A percentile compares a stretch with the other conserved stretches of the same genome.
Conservation (phyloP, 1,139 yeast species). For the Blastobotrys illinoisensis region DNA sequence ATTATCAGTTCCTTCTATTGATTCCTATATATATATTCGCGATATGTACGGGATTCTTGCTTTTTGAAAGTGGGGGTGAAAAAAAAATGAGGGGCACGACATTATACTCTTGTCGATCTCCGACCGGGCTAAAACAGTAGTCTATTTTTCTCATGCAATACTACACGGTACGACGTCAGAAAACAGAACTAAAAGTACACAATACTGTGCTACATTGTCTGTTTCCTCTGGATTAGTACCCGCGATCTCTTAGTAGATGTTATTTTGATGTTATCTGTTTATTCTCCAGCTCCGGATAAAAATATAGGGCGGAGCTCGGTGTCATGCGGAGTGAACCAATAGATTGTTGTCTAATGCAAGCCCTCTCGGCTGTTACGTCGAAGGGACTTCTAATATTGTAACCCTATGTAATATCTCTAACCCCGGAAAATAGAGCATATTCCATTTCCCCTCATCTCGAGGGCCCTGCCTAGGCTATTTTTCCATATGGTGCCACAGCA, state of each 20-base stretch:
- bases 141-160: not conserved
- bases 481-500: not conserved
- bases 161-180: not conserved
- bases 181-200: not conserved
- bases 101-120: not conserved
- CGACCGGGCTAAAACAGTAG: not conserved
- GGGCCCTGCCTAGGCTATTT: not conserved
- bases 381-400: not conserved
- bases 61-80: not conserved
- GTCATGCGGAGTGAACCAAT: not conserved
- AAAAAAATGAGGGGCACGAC: not conserved
- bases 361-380: not conserved
- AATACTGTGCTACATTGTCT: not conserved
- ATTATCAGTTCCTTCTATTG: not conserved
- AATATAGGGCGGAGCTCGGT: no score
- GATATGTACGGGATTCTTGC: not conserved
- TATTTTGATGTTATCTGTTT: no score
- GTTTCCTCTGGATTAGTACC: not conserved
- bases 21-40: not conserved
- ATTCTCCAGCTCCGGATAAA: not conserved
- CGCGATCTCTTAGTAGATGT: no score
- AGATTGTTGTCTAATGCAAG: not conserved
- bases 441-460: not conserved
- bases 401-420: not conserved
- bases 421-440: not conserved